Percentiles rank a stretch among this genome's conserved stretches.
phyloP scores from a whole-genome alignment of 768 basidiomycete species.

The Lentinula raphanica region DNA sequence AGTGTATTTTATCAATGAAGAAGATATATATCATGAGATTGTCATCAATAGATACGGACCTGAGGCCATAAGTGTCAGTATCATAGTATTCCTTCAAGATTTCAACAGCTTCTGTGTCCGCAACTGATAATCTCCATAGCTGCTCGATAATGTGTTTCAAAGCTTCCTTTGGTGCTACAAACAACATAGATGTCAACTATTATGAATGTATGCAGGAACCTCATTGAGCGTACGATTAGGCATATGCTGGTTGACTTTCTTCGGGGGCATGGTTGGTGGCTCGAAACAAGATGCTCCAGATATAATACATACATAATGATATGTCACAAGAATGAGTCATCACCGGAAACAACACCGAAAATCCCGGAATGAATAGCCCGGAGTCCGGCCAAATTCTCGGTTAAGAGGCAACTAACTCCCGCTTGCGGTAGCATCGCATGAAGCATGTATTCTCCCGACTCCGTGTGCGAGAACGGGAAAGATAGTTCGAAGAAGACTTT shows the following conservation, averaged over 20 bases:
- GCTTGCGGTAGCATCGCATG: too few relatives aligned
- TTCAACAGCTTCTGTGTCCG: neutral
- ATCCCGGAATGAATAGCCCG: neutral
- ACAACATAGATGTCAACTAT: neutral
- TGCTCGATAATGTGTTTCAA: neutral
- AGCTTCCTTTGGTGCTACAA: neutral
- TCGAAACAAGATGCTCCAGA: too few relatives aligned
- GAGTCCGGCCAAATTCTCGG: neutral
- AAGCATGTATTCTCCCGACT: neutral
- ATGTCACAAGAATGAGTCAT: neutral
- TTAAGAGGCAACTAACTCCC: neutral
- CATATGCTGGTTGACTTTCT: neutral
- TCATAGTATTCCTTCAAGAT: conserved; percentile 3
- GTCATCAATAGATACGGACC: neutral
- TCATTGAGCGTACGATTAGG: neutral
- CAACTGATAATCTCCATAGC: neutral
- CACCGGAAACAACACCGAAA: neutral
- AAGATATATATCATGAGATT: too few relatives aligned
- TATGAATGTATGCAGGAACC: too few relatives aligned
- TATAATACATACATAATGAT: neutral
- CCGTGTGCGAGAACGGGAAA: neutral
- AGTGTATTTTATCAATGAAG: neutral
- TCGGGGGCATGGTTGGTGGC: too few relatives aligned
- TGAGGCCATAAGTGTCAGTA: neutral
- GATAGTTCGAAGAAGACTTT: too few relatives aligned